phyloP scores from a whole-genome alignment of 164 flowering plant species.

The Umbellularia californica region DNA sequence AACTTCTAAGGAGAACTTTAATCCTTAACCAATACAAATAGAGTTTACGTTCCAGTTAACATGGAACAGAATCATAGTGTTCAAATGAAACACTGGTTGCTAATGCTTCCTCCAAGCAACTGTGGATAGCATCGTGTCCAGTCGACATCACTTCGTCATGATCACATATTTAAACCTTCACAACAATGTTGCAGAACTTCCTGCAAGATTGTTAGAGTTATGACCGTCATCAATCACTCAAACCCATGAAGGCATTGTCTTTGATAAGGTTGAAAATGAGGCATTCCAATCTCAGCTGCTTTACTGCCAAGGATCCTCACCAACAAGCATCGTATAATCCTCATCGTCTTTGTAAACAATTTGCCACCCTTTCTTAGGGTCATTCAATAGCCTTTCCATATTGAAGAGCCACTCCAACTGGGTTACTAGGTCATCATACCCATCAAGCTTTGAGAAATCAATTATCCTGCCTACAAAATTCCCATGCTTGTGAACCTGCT shows the following conservation, averaged over 20 bases:
- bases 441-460: conserved; percentile 32
- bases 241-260: too few species aligned
- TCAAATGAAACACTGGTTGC: neutral
- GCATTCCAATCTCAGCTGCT: conserved; percentile 5
- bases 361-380: conserved; percentile 29
- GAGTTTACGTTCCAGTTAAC: neutral
- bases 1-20: neutral
- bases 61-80: neutral
- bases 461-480: conserved; percentile 32
- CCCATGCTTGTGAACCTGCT: conserved; percentile 22
- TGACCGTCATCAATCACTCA: neutral
- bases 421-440: conserved; percentile 25
- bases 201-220: conserved; percentile 14
- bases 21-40: too few species aligned
- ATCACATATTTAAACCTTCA: conserved; percentile 21
- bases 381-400: conserved; percentile 28
- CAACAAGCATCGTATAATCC: conserved; percentile 31
- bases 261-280: neutral
- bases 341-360: conserved; percentile 22
- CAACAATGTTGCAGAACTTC: conserved; percentile 27
- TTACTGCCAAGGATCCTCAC: conserved; percentile 31
- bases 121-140: conserved; percentile 11
- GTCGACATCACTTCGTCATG: conserved; percentile 2
- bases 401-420: conserved; percentile 26
- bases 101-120: conserved; percentile 11